Evolutionary conservation across 805 yeast species (phyloP).

Genomic region (Saccharomycopsis amapae): DNA sequence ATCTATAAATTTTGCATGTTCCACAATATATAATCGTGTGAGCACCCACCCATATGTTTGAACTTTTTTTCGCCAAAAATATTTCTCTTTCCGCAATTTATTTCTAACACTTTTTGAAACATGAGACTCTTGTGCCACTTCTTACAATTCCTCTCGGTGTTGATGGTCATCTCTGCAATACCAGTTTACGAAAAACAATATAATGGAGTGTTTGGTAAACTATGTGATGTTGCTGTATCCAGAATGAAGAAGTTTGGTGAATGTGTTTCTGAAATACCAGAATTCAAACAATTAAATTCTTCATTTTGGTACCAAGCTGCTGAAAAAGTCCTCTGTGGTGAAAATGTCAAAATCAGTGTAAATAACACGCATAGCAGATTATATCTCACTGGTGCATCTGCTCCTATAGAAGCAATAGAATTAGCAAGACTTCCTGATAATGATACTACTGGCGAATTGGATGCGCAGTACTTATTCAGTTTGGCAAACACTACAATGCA

Average conservation of each 20-base stretch:
- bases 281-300: conserved; percentile 10
- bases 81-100: too few relatives aligned
- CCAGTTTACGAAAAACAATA: conserved; percentile 4
- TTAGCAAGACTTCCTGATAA: conserved; percentile 1
- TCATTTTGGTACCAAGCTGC: conserved; percentile 21
- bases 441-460: conserved; percentile 6
- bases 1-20: too few relatives aligned
- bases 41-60: too few relatives aligned
- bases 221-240: conserved; percentile 11
- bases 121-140: too few relatives aligned
- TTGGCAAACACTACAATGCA: neutral
- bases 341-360: neutral
- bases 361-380: neutral
- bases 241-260: conserved; percentile 16
- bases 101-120: too few relatives aligned
- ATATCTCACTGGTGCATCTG: neutral
- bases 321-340: conserved; percentile 17
- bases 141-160: too few relatives aligned
- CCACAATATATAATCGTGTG: too few relatives aligned
- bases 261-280: conserved; percentile 13
- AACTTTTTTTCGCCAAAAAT: too few relatives aligned
- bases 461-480: conserved; percentile 13
- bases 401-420: conserved; percentile 1
- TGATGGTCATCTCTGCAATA: too few relatives aligned
- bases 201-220: conserved; percentile 16